Conservation (phyloP, 2,329 filamentous ascomycete genomes). For the Fragosphaeria purpurea region DNA sequence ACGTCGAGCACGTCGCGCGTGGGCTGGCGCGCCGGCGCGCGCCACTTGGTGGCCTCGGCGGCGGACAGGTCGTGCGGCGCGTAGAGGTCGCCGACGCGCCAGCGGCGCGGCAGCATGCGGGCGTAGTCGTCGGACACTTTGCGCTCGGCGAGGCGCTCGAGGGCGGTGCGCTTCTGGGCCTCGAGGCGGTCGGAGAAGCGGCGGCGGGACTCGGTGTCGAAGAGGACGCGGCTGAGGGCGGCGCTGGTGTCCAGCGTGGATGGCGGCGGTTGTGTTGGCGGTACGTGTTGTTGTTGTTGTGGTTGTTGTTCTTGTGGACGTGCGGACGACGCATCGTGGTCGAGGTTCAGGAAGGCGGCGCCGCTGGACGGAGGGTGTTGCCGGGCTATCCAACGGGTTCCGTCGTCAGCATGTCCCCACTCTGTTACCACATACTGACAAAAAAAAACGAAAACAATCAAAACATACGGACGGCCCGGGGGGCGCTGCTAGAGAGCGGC, state of each 20-base stretch:
- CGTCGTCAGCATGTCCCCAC: background rate
- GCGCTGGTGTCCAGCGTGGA: slow-evolving; percentile 1
- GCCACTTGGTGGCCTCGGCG: slow-evolving; percentile 75
- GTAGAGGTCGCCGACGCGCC: slow-evolving; percentile 75
- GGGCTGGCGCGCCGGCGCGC: slow-evolving; percentile 37
- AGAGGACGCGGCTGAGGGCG: slow-evolving; percentile 10
- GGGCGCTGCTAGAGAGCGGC: slow-evolving; percentile 8
- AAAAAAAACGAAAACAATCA: background rate
- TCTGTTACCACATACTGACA: background rate
- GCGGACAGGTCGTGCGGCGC: slow-evolving; percentile 77
- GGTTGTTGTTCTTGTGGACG: background rate
- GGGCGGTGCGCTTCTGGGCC: slow-evolving; percentile 18
- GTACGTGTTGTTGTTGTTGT: background rate
- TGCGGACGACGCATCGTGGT: slow-evolving; percentile 1
- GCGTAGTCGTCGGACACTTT: slow-evolving; percentile 43
- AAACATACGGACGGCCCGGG: slow-evolving; percentile 4
- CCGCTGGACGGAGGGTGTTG: slow-evolving; percentile 5
- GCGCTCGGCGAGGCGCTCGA: slow-evolving; percentile 29
- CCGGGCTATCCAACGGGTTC: background rate
- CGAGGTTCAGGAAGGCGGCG: slow-evolving; percentile 10
- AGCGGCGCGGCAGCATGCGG: slow-evolving; percentile 58
- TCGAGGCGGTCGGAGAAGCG: slow-evolving; percentile 8
- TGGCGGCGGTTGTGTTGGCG: background rate
- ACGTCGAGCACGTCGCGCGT: slow-evolving; percentile 67
- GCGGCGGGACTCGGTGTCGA: slow-evolving; percentile 9